A percentile compares a stretch with the other conserved stretches of the same genome.
phyloP scores from a whole-genome alignment of 2,329 filamentous ascomycete species.

The Simplicillium sp. region DNA sequence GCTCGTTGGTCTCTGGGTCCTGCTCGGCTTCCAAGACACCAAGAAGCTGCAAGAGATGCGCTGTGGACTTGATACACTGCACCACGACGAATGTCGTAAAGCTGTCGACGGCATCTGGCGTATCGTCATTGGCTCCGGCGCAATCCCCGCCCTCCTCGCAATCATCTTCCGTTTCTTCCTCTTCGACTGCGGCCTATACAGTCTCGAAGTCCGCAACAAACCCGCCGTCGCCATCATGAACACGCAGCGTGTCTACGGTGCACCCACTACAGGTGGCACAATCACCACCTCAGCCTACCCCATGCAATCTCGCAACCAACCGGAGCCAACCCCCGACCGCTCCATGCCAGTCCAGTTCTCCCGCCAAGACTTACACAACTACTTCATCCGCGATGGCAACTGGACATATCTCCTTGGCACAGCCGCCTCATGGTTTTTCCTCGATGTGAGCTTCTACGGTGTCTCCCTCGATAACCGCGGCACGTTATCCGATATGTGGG shows the following conservation, averaged over 20 bases:
- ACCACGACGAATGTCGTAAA: conserved; percentile 34
- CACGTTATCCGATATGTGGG: conserved; percentile 32
- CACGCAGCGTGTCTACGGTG: conserved; percentile 48
- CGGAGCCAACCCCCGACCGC: conserved; percentile 20
- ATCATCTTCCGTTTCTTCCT: conserved; percentile 59
- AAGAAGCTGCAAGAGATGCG: conserved; percentile 32
- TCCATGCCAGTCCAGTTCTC: conserved; percentile 39
- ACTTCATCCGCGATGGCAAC: conserved; percentile 38
- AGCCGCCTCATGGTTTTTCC: conserved; percentile 40
- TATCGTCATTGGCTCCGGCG: conserved; percentile 56
- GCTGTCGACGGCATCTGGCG: conserved; percentile 54
- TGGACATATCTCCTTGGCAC: conserved; percentile 36
- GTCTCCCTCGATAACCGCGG: conserved; percentile 38
- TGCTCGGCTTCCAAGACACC: conserved; percentile 33
- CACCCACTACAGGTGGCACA: conserved; percentile 12
- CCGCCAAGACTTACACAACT: conserved; percentile 35
- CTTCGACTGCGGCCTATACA: conserved; percentile 56
- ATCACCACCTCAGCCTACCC: conserved; percentile 12
- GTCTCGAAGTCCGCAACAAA: conserved; percentile 55
- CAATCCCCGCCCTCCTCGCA: conserved; percentile 52
- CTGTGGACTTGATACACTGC: conserved; percentile 34
- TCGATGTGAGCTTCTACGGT: conserved; percentile 49
- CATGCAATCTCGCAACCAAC: conserved; percentile 16
- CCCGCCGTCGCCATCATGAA: conserved; percentile 48
- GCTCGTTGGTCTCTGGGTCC: conserved; percentile 46